phyloP scores from a whole-genome alignment of 164 flowering plant species.

The Chloranthus sessilifolius region DNA sequence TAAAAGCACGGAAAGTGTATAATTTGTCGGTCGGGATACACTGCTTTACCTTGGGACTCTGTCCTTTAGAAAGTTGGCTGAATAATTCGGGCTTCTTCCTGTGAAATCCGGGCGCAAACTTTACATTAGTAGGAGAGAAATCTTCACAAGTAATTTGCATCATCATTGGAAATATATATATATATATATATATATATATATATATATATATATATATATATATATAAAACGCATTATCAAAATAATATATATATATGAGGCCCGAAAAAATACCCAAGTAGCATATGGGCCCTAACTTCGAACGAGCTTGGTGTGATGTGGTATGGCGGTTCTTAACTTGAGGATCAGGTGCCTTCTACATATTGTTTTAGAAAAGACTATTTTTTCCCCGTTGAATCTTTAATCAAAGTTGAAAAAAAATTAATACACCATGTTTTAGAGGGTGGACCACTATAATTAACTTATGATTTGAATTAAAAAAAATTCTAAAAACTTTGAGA shows the following conservation, averaged over 20 bases:
- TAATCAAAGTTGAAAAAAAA: too few relatives aligned
- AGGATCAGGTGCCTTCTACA: too few relatives aligned
- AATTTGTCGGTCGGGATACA: too few relatives aligned
- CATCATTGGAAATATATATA: too few relatives aligned
- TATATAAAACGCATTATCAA: neutral
- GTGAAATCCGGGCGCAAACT: slow-evolving; percentile 14
- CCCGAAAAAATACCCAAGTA: neutral
- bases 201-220: too few relatives aligned
- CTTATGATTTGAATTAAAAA: too few relatives aligned
- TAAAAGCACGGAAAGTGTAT: neutral
- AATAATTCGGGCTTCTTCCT: slow-evolving; percentile 68
- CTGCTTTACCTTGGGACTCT: slow-evolving; percentile 71
- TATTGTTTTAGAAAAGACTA: too few relatives aligned
- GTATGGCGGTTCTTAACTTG: neutral
- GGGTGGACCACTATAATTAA: too few relatives aligned
- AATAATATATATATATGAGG: neutral
- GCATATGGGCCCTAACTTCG: neutral
- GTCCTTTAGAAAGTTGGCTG: slow-evolving; percentile 78
- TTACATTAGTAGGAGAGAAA: neutral
- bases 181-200: too few relatives aligned
- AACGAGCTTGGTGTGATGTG: neutral
- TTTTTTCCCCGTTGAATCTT: too few relatives aligned
- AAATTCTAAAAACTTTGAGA: too few relatives aligned
- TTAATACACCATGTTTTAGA: too few relatives aligned
- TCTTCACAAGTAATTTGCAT: neutral